phyloP scores from a whole-genome alignment of 73 alveolate genomes.

The Paraurostyla sp. region DNA sequence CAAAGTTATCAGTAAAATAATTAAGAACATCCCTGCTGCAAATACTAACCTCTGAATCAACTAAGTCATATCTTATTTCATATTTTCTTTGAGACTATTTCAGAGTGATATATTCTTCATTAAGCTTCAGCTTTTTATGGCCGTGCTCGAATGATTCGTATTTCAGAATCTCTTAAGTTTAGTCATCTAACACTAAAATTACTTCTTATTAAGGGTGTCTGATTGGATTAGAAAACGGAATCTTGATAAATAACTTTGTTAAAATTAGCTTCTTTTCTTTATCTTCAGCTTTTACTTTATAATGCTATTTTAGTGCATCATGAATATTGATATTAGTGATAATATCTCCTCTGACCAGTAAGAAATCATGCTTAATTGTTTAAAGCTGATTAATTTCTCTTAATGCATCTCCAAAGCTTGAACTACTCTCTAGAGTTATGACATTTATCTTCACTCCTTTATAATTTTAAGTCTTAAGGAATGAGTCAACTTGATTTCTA shows the following conservation, averaged over 20 bases:
- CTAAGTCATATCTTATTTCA: conserved; percentile 60
- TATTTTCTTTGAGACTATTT: conserved; percentile 25
- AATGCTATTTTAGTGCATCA: conserved; percentile 56
- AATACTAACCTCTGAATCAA: conserved; percentile 55
- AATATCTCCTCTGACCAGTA: conserved; percentile 64
- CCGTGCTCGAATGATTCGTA: conserved; percentile 23
- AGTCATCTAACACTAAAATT: conserved; percentile 14
- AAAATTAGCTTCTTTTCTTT: conserved; percentile 49
- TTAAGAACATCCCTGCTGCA: conserved; percentile 64
- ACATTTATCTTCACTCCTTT: conserved; percentile 57
- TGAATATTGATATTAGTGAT: conserved; percentile 46
- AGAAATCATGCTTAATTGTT: conserved; percentile 52
- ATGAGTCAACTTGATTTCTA: conserved; percentile 18
- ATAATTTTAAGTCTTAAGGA: conserved; percentile 39
- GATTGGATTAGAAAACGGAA: conserved; percentile 57
- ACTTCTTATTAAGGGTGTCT: conserved; percentile 44
- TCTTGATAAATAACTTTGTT: conserved; percentile 51
- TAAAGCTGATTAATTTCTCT: conserved; percentile 58
- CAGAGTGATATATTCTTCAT: conserved; percentile 49
- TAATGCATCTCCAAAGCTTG: conserved; percentile 60
- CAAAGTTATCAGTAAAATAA: conserved; percentile 69
- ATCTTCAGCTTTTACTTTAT: conserved; percentile 39
- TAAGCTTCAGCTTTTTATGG: conserved; percentile 14
- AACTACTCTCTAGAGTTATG: conserved; percentile 25
- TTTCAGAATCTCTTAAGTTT: conserved; percentile 62